Percentiles rank a stretch among this genome's conserved stretches.
Conservation (phyloP, 306 rosid species). For the Cucumis cinereus region DNA sequence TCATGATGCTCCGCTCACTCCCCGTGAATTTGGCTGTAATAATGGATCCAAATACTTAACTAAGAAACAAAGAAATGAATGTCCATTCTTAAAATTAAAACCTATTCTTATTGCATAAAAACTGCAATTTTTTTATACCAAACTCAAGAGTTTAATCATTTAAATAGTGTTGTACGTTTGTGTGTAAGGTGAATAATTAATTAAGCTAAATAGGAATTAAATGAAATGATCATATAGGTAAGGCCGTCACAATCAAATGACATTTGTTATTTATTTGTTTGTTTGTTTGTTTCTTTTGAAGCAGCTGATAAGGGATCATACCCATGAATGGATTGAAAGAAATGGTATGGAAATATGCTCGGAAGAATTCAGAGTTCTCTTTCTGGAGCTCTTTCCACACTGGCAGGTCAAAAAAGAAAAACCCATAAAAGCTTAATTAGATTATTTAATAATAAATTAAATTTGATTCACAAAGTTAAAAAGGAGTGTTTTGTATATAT, state of each 20-base stretch:
- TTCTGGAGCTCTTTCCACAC: constrained; percentile 93
- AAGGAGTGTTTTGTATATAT: too few relatives aligned
- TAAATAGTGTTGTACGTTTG: too few relatives aligned
- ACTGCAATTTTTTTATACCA: not conserved
- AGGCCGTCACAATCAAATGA: not conserved
- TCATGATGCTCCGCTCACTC: not conserved
- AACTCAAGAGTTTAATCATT: not conserved
- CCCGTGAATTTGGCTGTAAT: not conserved
- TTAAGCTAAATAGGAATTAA: too few relatives aligned
- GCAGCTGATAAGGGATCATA: constrained; percentile 10
- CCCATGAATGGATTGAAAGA: constrained; percentile 30
- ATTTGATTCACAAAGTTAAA: not conserved
- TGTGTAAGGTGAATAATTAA: too few relatives aligned
- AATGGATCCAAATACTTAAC: not conserved
- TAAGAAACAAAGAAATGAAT: not conserved
- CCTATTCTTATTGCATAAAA: not conserved
- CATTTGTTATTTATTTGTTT: too few relatives aligned
- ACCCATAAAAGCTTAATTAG: not conserved
- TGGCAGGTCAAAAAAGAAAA: constrained; percentile 11
- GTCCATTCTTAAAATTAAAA: not conserved
- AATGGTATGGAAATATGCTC: constrained; percentile 47
- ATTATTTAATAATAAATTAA: not conserved
- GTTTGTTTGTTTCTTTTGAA: not conserved
- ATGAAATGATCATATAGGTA: too few relatives aligned
- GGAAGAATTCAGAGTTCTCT: constrained; percentile 73